Base-by-base conservation (phyloP, 2,329 filamentous ascomycete species). In the Chrysosphaeria jannelii region DNA sequence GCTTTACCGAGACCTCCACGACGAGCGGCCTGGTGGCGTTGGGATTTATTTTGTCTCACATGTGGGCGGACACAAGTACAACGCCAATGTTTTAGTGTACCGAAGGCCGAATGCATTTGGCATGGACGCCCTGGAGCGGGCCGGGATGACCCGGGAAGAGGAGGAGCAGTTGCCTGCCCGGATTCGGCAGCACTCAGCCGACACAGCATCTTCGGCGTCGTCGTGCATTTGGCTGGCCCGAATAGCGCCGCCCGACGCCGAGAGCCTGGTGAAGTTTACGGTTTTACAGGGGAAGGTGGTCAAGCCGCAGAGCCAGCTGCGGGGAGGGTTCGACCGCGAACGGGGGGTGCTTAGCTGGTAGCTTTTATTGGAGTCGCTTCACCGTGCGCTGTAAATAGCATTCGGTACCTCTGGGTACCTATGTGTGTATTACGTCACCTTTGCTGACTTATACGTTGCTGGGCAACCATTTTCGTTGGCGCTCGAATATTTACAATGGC, bases 31-130 rank as follows among this genome's bases (percentile, higher is more conserved):
- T 0, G 81, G 81, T 8, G 85, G 85, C 8, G 81, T 91, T 5
- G 81, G 76, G 1, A 74, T 97, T 32, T 90, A 90, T 47, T 93
- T 91, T 40, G 88, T 93, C 38, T 81, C 66, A 33, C 85, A 97
- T 39, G 78, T 91, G 3, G 85, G 85, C 14, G 85, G 85, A 0
- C 85, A 97, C 50, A 91, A 91, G 48, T 93, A 89, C 46, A 66
- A 68, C 22, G 85, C 85, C 14, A 97, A 97, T 36, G 63, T 93
- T 34, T 72, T 97, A 50, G 53, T 97, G 2, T 93, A 97, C 42
- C 59, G 85, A 7, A 55, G 57, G 25, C 51, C 48, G 5, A 50
- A 62, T 34, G 50, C 57, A 1, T 63, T 60, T 35, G 57, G 55
- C 0, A 34, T 57, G 20, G 57, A 61, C 27, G 25, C 10, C 10